phyloP scores from a whole-genome alignment of 2,329 filamentous ascomycete genomes.

The Diaporthe sp. region DNA sequence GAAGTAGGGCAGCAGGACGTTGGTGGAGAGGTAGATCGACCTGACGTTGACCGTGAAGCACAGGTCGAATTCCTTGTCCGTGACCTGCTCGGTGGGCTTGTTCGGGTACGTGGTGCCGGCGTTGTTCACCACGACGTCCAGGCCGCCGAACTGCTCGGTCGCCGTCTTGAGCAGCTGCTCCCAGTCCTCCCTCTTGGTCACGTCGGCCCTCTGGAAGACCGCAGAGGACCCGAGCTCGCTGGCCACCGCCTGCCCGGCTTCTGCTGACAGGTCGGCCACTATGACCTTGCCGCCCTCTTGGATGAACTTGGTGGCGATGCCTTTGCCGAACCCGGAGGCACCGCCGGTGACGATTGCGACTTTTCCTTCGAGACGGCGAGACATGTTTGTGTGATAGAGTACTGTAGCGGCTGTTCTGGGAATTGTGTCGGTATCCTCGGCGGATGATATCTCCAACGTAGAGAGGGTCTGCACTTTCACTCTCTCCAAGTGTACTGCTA shows the following conservation, averaged over 20 bases:
- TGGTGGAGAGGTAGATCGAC: constrained; percentile 72
- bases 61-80: constrained; percentile 75
- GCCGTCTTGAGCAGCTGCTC: constrained; percentile 60
- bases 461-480: too few species aligned
- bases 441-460: neutral
- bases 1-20: constrained; percentile 72
- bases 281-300: constrained; percentile 43
- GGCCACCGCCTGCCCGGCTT: constrained; percentile 59
- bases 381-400: constrained; percentile 22
- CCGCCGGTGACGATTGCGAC: constrained; percentile 70
- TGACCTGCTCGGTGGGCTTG: constrained; percentile 74
- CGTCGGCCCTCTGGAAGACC: constrained; percentile 56
- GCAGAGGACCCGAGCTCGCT: constrained; percentile 59
- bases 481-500: neutral
- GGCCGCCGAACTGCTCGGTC: constrained; percentile 60
- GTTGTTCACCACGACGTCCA: constrained; percentile 74
- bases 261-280: constrained; percentile 63
- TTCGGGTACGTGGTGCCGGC: constrained; percentile 71
- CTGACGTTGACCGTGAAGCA: constrained; percentile 79
- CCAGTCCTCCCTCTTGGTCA: constrained; percentile 68
- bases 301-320: constrained; percentile 59
- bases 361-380: constrained; percentile 61
- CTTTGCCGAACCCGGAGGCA: constrained; percentile 69
- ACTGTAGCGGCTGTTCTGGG: neutral
- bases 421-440: neutral